These are phyloP conservation scores for Beauveria scarabaeidicola DNA, from an alignment of 2,329 filamentous ascomycete species.

Conservation along the genomic window DNA sequence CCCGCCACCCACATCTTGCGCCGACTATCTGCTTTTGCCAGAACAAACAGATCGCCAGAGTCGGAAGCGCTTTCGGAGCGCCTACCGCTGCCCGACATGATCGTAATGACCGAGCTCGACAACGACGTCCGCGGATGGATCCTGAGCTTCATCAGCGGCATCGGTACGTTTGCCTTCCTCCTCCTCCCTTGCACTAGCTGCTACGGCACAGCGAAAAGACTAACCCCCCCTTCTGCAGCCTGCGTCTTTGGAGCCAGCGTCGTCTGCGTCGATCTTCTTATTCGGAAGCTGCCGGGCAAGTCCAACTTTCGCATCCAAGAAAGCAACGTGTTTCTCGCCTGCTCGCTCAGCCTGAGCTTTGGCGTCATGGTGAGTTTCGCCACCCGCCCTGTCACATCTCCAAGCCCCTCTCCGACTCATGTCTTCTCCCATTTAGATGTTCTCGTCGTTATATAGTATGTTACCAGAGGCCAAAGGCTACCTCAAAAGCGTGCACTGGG, in stretches of 20 bases:
- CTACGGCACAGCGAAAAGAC: slow-evolving; percentile 11
- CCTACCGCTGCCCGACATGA: not conserved
- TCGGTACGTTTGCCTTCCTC: slow-evolving; percentile 39
- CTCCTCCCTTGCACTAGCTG: not conserved
- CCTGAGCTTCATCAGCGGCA: slow-evolving; percentile 75
- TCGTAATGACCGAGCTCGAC: slow-evolving; percentile 32
- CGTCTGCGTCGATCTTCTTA: slow-evolving; percentile 75
- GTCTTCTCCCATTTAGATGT: slow-evolving; percentile 50
- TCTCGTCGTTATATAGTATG: slow-evolving; percentile 89
- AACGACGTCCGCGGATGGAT: slow-evolving; percentile 93
- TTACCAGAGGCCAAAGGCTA: slow-evolving; percentile 78
- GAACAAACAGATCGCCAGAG: not conserved
- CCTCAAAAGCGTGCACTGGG: slow-evolving; percentile 59
- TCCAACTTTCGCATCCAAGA: slow-evolving; percentile 79
- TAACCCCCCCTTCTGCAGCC: slow-evolving; percentile 30
- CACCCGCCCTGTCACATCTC: not conserved
- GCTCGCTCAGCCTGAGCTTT: slow-evolving; percentile 84
- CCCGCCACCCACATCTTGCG: not conserved
- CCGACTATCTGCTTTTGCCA: not conserved
- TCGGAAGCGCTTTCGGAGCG: not conserved
- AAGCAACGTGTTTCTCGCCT: slow-evolving; percentile 78
- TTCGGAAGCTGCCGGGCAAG: slow-evolving; percentile 64
- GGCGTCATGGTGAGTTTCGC: slow-evolving; percentile 76
- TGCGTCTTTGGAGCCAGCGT: slow-evolving; percentile 70
- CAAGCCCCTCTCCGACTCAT: not conserved